Base-by-base conservation (phyloP, 768 basidiomycete genomes). In the Lyophyllum decastes region DNA sequence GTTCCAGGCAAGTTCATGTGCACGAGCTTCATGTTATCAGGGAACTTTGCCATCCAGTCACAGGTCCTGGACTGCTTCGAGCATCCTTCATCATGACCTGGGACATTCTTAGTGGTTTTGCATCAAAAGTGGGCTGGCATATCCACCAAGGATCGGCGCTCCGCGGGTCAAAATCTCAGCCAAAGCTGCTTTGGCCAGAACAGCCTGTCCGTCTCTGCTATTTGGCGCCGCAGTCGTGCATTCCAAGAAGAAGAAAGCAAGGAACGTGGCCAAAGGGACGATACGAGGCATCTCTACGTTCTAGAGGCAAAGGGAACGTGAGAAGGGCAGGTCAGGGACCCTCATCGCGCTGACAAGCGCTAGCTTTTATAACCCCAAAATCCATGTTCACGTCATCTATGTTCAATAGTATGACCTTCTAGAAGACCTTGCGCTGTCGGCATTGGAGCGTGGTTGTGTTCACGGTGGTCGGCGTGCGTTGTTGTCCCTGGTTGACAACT, bases 1-100 rank as follows among this genome's bases (percentile, higher is more conserved):
- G 78, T 80, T 26, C 81, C 82, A 11, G 81, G 82, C n/a, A 83
- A 60, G 60, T 81, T 82, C 77, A 82, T 78, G 40, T 76, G 74
- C 9, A 78, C 77, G 1, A 83, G 64, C 53, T 65, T 68, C 0
- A 76, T 82, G 40, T 61, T 71, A 60, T 82, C 80, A 2, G 74
- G 64, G 34, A 79, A 54, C 26, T 67, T 72, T 7, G 76, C 71
- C 81, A 82, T 80, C 80, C 79, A 80, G 56, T 80, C 64, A 61
- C 72, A 76, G 1, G 76, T 78, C 43, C 70, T 71, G 4, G 69
- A 65, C 16, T 61, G 56, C 52, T 66, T 69, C 0, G 70, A 68
- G 56, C 74, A 76, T 7, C 72, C 73, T 26, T 66, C 57, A 57
- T 81, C 75, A 24, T 63, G 56, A 2, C 76, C 75, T 79, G 48